A percentile compares a stretch with the other conserved stretches of the same genome.
These are phyloP conservation scores for Trichoderma virens DNA, from an alignment of 495 filamentous ascomycete genomes.

Conservation along the genomic window DNA sequence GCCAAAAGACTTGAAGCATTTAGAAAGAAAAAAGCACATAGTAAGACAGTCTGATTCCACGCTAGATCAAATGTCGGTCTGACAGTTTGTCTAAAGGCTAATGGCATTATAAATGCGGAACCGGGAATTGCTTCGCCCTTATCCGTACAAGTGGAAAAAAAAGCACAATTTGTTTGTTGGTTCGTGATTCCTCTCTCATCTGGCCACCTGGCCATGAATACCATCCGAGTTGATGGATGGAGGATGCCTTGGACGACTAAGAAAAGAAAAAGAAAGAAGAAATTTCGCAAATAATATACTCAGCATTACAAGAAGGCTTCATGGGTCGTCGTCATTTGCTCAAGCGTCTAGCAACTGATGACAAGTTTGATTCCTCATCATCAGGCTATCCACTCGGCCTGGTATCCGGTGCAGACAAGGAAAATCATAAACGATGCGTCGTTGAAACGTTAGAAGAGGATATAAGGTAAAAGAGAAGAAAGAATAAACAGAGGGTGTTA, in stretches of 20 bases:
- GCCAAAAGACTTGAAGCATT: background rate
- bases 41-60: background rate
- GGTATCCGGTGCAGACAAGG: background rate
- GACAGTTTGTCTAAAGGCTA: background rate
- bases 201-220: background rate
- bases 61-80: background rate
- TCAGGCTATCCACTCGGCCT: background rate
- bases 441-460: background rate
- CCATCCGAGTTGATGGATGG: background rate
- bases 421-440: background rate
- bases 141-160: background rate
- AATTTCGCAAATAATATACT: background rate
- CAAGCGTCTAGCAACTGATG: background rate
- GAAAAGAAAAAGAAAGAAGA: background rate
- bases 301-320: conserved; percentile 1
- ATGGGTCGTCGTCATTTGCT: conserved; percentile 1
- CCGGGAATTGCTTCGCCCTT: background rate
- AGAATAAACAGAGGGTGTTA: background rate
- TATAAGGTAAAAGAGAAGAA: background rate
- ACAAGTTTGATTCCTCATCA: background rate
- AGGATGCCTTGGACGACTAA: background rate
- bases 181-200: background rate
- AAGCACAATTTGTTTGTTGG: background rate
- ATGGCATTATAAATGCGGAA: background rate
- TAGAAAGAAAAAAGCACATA: background rate